A percentile compares a stretch with the other conserved stretches of the same genome.
Evolutionary conservation across 1,139 yeast genomes (phyloP).

Genomic region (Magnusiomyces suaveolens): DNA sequence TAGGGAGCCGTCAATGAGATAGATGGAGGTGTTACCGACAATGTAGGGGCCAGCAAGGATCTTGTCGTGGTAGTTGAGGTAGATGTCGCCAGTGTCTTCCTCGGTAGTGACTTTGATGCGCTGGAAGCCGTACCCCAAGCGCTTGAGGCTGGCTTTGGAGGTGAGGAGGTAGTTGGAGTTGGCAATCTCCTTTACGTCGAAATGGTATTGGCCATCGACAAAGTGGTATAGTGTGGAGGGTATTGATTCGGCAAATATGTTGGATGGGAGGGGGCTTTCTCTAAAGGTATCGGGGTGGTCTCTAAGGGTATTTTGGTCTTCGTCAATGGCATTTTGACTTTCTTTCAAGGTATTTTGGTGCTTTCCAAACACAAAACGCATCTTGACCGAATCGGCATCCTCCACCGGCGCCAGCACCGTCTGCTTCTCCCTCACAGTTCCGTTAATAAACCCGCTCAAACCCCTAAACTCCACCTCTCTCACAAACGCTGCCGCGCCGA

Average conservation of each 20-base stretch:
- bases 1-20: conserved; percentile 50
- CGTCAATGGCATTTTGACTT: too few relatives aligned
- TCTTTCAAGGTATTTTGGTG: too few relatives aligned
- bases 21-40: conserved; percentile 54
- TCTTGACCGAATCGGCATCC: conserved; percentile 14
- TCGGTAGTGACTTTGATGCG: conserved; percentile 33
- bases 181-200: conserved; percentile 35
- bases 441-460: conserved; percentile 46
- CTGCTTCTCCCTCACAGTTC: conserved; percentile 36
- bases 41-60: conserved; percentile 38
- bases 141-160: conserved; percentile 13
- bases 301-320: too few relatives aligned
- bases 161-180: conserved; percentile 8
- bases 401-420: conserved; percentile 46
- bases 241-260: conserved; percentile 23
- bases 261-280: conserved; percentile 18
- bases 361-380: too few relatives aligned
- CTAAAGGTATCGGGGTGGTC: conserved; percentile 7
- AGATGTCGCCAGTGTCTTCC: conserved; percentile 30
- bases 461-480: conserved; percentile 58
- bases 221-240: conserved; percentile 57
- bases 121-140: conserved; percentile 41
- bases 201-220: conserved; percentile 40
- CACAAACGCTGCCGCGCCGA: conserved; percentile 59
- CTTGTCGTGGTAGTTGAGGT: conserved; percentile 40